Conservation (phyloP, 2,329 filamentous ascomycete species). For the Plenodomus tracheiphilus region DNA sequence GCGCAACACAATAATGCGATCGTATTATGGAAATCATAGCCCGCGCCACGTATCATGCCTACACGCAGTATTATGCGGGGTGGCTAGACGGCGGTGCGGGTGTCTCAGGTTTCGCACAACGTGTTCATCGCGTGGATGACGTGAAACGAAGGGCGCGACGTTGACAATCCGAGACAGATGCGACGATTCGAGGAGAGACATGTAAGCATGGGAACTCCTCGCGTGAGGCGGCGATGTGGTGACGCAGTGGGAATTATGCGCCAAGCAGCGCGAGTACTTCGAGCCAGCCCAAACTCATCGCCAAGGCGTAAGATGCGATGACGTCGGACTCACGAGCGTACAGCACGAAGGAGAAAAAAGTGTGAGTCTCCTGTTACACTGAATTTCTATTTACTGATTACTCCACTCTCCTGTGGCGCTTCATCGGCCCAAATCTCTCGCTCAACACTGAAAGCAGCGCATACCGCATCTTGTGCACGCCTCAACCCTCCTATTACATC, state of each 20-base stretch:
- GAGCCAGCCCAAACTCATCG: too few species aligned
- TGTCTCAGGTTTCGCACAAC: background rate
- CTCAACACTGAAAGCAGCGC: too few species aligned
- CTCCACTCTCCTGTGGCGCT: background rate
- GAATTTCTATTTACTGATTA: background rate
- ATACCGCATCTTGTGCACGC: background rate
- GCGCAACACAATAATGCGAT: background rate
- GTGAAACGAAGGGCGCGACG: background rate
- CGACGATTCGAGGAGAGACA: background rate
- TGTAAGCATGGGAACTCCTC: background rate
- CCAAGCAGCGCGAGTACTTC: too few species aligned
- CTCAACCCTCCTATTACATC: background rate
- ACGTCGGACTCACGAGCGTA: too few species aligned
- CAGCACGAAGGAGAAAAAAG: too few species aligned
- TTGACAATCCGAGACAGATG: background rate
- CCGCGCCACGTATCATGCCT: background rate
- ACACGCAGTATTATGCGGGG: background rate
- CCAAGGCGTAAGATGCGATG: too few species aligned
- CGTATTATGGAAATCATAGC: background rate
- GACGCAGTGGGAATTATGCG: background rate
- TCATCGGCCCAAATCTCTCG: background rate
- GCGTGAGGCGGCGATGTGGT: background rate
- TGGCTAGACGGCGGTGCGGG: background rate
- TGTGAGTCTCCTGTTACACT: too few species aligned
- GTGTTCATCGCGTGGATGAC: background rate